These are phyloP conservation scores for Penicillium brasilianum DNA, from an alignment of 2,329 filamentous ascomycete genomes.

Conservation along the genomic window DNA sequence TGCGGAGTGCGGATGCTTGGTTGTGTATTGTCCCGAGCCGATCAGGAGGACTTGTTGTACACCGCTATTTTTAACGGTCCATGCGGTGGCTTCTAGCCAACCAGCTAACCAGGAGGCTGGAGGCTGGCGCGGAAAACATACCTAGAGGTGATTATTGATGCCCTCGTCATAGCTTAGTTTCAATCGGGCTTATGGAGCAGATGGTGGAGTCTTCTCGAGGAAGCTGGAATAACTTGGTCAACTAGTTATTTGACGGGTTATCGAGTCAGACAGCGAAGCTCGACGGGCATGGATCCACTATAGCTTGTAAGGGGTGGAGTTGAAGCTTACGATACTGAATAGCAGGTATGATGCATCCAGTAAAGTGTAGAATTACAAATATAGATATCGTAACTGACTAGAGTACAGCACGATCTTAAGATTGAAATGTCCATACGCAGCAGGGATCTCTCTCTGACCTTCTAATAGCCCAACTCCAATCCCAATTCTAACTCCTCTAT, in stretches of 20 bases:
- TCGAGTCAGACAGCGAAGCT: not conserved
- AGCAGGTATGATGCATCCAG: too few relatives aligned
- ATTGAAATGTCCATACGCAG: too few relatives aligned
- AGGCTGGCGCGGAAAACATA: too few relatives aligned
- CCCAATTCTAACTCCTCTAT: too few relatives aligned
- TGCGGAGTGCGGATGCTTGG: too few relatives aligned
- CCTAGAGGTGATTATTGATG: constrained; percentile 10
- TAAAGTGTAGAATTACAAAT: too few relatives aligned
- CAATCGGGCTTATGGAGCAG: not conserved
- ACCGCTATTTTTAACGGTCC: constrained; percentile 4
- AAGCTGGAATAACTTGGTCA: too few relatives aligned
- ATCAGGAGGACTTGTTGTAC: not conserved
- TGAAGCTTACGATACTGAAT: not conserved
- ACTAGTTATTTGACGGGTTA: not conserved
- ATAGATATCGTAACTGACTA: too few relatives aligned
- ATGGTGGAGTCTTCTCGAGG: not conserved
- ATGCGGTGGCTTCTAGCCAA: constrained; percentile 7
- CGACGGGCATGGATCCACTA: not conserved
- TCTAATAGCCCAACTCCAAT: too few relatives aligned
- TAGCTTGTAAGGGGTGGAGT: not conserved
- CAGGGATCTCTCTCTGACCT: too few relatives aligned
- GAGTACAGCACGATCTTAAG: too few relatives aligned
- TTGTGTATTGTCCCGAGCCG: not conserved
- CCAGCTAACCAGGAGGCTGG: too few relatives aligned
- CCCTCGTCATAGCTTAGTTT: constrained; percentile 9